Base-by-base conservation (phyloP, 2,329 filamentous ascomycete species). In the Scolecobasidium constrictum region DNA sequence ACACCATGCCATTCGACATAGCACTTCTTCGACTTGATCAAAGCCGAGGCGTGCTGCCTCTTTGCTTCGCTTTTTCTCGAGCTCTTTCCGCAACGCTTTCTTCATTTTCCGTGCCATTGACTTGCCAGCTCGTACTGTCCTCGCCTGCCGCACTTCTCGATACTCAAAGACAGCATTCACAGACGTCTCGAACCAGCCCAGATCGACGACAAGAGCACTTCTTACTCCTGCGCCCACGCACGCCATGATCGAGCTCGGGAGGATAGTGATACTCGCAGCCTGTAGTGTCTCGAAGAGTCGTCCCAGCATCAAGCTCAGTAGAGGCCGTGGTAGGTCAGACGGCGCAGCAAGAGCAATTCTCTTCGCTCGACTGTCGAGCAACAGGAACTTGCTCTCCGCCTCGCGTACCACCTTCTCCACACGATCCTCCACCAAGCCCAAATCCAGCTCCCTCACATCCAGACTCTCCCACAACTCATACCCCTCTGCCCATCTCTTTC, bases 161-260 rank as follows among this genome's bases (percentile, higher is more conserved):
- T 87, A 94, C 62, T 98, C 92, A 56, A 88, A 96, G 5, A 96
- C 72, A 4, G 81, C 83, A 1, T 86, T 94, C 17, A 93, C 76
- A 1, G 81, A 74, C 0, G 88, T 94, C 61, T 96, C 92, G 34
- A 79, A 73, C 92, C 92, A 98, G 35, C 90, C 92, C 47, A 98
- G 72, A 55, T 98, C 87, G 28, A 98, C 71, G 1, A 96, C 77
- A 34, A 98, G 61, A 1, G 82, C 86, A n/a, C 85, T 86, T 12
- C 92, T 78, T 33, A 94, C 67, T 1, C 92, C 92, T 4, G 88
- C 87, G 5, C 82, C 83, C 3, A 88, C 75, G 5, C 82, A 70
- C 2, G 78, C 71, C 61, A 92, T 81, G 16, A 86, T 73, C 1
- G 90, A 77, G 1, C 77, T 75, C 1, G 87, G 86, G 54, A 95